Evolutionary conservation across 2,329 filamentous ascomycete genomes (phyloP).

Genomic region (Didymella segeticola): DNA sequence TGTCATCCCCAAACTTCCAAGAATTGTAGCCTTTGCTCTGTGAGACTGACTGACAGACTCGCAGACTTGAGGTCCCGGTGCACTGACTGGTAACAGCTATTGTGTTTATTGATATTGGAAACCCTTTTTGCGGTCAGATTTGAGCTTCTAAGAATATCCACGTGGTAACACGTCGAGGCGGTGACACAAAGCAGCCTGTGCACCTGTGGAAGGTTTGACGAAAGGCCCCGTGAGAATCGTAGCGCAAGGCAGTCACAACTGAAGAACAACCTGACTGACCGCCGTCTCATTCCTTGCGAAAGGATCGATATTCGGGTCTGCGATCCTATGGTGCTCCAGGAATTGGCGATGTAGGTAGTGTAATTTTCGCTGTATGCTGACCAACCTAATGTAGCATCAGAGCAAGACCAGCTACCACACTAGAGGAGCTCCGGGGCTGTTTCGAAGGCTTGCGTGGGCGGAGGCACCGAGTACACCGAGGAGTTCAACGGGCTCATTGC

Average conservation of each 20-base stretch:
- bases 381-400: slow-evolving; percentile 63
- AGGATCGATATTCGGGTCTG: slow-evolving; percentile 59
- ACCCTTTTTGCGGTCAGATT: background rate
- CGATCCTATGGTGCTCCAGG: slow-evolving; percentile 65
- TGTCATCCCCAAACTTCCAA: background rate
- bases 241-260: background rate
- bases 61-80: too few species aligned
- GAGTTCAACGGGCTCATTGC: slow-evolving; percentile 36
- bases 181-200: background rate
- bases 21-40: background rate
- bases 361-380: slow-evolving; percentile 59
- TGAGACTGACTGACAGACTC: background rate
- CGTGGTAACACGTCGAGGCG: background rate
- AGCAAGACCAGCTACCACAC: slow-evolving; percentile 68
- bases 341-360: slow-evolving; percentile 58
- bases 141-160: background rate
- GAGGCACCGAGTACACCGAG: slow-evolving; percentile 44
- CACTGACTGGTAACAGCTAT: too few species aligned
- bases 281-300: slow-evolving; percentile 53
- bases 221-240: background rate
- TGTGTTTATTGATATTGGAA: too few species aligned
- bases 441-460: slow-evolving; percentile 62
- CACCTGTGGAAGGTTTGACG: background rate
- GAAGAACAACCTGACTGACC: background rate
- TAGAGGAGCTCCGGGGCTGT: slow-evolving; percentile 65